Evolutionary conservation across 1,284 basidiomycete species (phyloP).

Genomic region (Ustilago lituana): DNA sequence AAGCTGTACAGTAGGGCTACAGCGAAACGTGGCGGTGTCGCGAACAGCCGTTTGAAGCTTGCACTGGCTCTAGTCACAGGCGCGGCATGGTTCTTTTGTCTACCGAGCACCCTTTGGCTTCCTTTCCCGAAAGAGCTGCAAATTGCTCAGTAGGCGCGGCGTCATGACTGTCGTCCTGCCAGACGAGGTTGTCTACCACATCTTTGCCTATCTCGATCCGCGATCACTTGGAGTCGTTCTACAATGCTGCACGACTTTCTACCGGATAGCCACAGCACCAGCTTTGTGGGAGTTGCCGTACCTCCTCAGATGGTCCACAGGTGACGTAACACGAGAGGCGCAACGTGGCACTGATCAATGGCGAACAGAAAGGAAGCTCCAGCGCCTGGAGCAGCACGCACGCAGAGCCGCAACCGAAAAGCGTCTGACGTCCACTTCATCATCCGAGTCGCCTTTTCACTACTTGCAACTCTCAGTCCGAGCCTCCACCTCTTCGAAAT

Average conservation of each 20-base stretch:
- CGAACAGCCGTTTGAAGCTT: too few species aligned
- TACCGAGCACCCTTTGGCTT: too few species aligned
- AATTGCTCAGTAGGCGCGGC: neutral
- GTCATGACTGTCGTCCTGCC: slow-evolving; percentile 26
- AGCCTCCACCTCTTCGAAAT: too few species aligned
- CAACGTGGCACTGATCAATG: slow-evolving; percentile 8
- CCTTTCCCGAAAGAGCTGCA: neutral
- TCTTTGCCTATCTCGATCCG: slow-evolving; percentile 37
- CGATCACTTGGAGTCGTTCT: slow-evolving; percentile 11
- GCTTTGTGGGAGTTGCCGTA: slow-evolving; percentile 41
- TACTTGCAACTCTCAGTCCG: too few species aligned
- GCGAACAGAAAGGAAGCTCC: slow-evolving; percentile 9
- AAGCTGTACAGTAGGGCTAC: too few species aligned
- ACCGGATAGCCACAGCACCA: slow-evolving; percentile 35
- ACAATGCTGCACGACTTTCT: slow-evolving; percentile 25
- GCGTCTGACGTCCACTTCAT: neutral
- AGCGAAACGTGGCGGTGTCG: too few species aligned
- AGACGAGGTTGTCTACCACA: slow-evolving; percentile 34
- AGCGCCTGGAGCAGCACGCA: slow-evolving; percentile 20
- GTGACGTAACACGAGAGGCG: slow-evolving; percentile 16
- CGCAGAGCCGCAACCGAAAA: slow-evolving; percentile 11
- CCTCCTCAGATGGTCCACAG: slow-evolving; percentile 42
- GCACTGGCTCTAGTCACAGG: too few species aligned
- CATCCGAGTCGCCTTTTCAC: slow-evolving; percentile 12
- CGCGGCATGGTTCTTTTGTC: too few species aligned